These are phyloP conservation scores for Wickerhamiella cacticola DNA, from an alignment of 805 yeast species.

Conservation along the genomic window DNA sequence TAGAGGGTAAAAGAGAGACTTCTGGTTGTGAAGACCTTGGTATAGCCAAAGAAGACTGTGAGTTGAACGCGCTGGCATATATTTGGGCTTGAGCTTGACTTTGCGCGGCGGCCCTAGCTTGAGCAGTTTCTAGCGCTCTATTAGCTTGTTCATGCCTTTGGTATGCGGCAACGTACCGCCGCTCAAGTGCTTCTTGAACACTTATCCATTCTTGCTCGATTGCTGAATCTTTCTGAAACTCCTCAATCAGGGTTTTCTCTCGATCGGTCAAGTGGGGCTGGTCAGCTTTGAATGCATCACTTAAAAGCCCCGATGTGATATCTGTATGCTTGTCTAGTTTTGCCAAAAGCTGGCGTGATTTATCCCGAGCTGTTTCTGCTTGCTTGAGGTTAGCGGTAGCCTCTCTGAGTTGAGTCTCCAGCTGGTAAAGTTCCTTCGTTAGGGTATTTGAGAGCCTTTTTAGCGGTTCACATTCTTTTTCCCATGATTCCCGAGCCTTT, in stretches of 20 bases:
- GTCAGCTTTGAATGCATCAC: conserved; percentile 12
- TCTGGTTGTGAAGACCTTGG: not conserved
- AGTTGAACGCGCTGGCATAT: conserved; percentile 8
- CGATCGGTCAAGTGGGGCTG: conserved; percentile 15
- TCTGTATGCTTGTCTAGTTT: conserved; percentile 17
- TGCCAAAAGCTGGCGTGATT: conserved; percentile 13
- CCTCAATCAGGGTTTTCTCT: conserved; percentile 20
- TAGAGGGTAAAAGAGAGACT: not conserved
- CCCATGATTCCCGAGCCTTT: conserved; percentile 9
- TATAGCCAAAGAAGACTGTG: not conserved
- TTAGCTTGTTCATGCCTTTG: conserved; percentile 27
- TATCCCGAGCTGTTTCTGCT: conserved; percentile 14
- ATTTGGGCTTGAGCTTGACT: conserved; percentile 12
- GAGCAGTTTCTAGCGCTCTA: conserved; percentile 17
- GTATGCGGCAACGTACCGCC: conserved; percentile 29
- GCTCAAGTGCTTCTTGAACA: conserved; percentile 28
- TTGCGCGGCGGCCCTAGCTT: conserved; percentile 19
- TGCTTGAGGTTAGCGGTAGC: not conserved
- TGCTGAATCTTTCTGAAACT: conserved; percentile 22
- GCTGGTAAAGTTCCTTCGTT: conserved; percentile 14
- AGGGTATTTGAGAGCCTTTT: conserved; percentile 12
- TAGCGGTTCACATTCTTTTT: conserved; percentile 12
- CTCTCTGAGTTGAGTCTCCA: conserved; percentile 18
- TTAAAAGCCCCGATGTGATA: conserved; percentile 17
- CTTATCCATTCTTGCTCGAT: conserved; percentile 30